Base-by-base conservation (phyloP, 352 stramenopile species). In the Phytophthora foliorum region DNA sequence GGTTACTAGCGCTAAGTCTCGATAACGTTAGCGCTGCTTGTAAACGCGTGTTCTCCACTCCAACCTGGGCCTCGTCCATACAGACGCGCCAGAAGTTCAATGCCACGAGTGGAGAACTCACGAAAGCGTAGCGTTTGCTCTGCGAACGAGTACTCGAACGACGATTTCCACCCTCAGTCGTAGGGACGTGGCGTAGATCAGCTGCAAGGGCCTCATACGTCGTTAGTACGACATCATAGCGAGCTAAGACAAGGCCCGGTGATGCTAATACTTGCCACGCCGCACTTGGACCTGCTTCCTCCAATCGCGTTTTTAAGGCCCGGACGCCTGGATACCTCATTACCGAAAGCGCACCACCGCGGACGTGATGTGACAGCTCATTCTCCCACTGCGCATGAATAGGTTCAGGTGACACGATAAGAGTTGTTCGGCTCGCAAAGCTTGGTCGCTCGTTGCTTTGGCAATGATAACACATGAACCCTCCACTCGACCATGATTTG, bases 31-130 rank as follows among this genome's bases (percentile, higher is more conserved):
- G 63, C 17, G 94, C 92, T 8, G 91, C 87, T 53, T 88, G 68
- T 6, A 91, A 67, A n/a, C 80, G 76, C 1, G 76, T 79, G 50
- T 88, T 91, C 68, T 98, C 90, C 2, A 98, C 89, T 11, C 84
- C 82, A 13, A 97, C 76, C 72, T 98, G 95, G 2, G 94, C 94
- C 84, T 98, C 95, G 59, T 98, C 94, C 63, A 98, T 92, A 51
- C 83, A 97, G 13, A 98, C 77, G 14, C 95, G 82, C 89, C 92
- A 98, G 61, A 93, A 98, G 11, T 78, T 69, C 39, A 98, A 86
- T 36, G 82, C 82, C 6, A 88, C 80, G 4, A 98, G 74, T 17
- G 95, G 95, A n/a, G 92, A 98, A 0, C 86, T 82, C 22, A 98
- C 70, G 38, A 97, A 88, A 3, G 80, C 71, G 57, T 98, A 98